Percentiles rank a stretch among this genome's conserved stretches.
Evolutionary conservation across 2,329 filamentous ascomycete genomes (phyloP).

Genomic region (Aurifilum marmelostoma): DNA sequence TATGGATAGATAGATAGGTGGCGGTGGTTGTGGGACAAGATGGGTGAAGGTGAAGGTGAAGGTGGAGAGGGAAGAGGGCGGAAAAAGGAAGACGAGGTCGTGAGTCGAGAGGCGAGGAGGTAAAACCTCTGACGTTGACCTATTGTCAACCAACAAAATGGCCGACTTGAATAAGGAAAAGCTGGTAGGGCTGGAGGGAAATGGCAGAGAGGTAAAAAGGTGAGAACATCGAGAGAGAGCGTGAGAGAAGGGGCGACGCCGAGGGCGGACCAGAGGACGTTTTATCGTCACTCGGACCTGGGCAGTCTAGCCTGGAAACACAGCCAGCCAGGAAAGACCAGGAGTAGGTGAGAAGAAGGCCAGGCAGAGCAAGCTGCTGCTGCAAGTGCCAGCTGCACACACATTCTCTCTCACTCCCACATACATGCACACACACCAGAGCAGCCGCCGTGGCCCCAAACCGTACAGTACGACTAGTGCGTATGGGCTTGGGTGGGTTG

Average conservation of each 20-base stretch:
- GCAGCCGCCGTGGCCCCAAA: neutral
- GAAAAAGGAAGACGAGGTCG: constrained; percentile 39
- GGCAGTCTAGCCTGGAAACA: neutral
- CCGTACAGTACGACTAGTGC: neutral
- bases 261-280: constrained; percentile 25
- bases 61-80: constrained; percentile 39
- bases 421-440: neutral
- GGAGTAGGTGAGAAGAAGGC: neutral
- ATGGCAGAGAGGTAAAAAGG: constrained; percentile 21
- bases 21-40: neutral
- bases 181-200: constrained; percentile 10
- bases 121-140: constrained; percentile 26
- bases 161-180: neutral
- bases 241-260: constrained; percentile 22
- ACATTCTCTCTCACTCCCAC: neutral
- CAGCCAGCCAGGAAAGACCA: neutral
- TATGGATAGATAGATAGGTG: neutral
- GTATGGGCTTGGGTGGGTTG: constrained; percentile 5
- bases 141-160: constrained; percentile 23
- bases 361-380: neutral
- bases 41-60: neutral
- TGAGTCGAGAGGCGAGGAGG: constrained; percentile 24
- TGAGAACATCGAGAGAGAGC: constrained; percentile 22
- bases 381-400: neutral
- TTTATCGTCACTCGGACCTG: constrained; percentile 22